Evolutionary conservation across 108 stramenopile species (phyloP), one percentile per base, ranked within the genome.

Genomic region (Halocafeteria seosinensis): DNA sequence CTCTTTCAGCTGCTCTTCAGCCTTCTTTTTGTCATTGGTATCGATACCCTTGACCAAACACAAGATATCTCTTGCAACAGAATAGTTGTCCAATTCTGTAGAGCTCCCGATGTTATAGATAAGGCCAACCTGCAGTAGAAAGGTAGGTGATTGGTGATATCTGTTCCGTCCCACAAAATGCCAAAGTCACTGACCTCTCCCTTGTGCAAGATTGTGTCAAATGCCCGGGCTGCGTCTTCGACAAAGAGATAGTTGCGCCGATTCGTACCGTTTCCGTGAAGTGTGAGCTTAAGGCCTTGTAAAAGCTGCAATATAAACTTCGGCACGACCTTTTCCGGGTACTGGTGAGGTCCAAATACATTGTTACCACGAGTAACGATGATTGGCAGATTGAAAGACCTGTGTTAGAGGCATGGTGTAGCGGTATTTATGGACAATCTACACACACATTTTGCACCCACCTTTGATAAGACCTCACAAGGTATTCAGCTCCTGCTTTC

Each of bases 321-420:
- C 47, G 96, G 96, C 68, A 98, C 91, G 38, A 98, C 76, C 76
- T 98, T 98, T 74, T 98, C 96, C 0, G 96, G 96, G 69, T 88
- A 98, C 72, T 98, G 96, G 72, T 92, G 92, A 34, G 94, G 93
- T 3, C 96, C 93, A 75, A 93, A 98, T 32, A 98, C 96, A 69
- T 98, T 98, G 82, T 98, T 98, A 11, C 93, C 93, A 35, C 96
- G 81, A 33, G 96, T 98, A 68, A 98, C 95, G 63, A 98, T 72
- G 50, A 77, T 66, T 0, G 79, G 92, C 23, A 95, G 72, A 59
- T 88, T 82, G 85, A 95, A 95, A 51, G n/a, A n/a, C n/a, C n/a
- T n/a, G n/a, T n/a, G n/a, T n/a, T n/a, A n/a, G n/a, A n/a, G n/a
- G n/a, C n/a, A n/a, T n/a, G n/a, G n/a, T n/a, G n/a, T 82, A 87